A percentile compares a stretch with the other conserved stretches of the same genome.
These are phyloP conservation scores for Rubroboletus satanas DNA, from an alignment of 768 basidiomycete species.

Conservation along the genomic window DNA sequence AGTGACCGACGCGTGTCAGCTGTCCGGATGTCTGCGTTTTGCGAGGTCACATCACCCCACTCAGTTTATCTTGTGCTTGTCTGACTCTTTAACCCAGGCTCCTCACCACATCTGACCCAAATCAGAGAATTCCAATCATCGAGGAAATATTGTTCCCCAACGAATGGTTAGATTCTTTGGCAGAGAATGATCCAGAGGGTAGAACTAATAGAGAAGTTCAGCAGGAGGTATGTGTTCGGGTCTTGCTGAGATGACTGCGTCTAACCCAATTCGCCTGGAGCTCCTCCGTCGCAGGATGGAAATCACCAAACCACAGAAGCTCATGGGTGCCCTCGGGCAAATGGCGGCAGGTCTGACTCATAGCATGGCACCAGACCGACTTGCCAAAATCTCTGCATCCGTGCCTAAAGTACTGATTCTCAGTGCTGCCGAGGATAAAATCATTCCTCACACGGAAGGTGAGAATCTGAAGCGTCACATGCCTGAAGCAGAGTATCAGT, in stretches of 20 bases:
- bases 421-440: slow-evolving; percentile 64
- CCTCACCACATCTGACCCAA: slow-evolving; percentile 36
- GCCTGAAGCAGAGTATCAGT: slow-evolving; percentile 52
- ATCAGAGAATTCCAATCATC: slow-evolving; percentile 46
- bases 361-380: slow-evolving; percentile 45
- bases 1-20: slow-evolving; percentile 27
- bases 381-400: slow-evolving; percentile 45
- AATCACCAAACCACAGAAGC: slow-evolving; percentile 54
- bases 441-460: slow-evolving; percentile 54
- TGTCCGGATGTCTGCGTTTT: slow-evolving; percentile 36
- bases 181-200: slow-evolving; percentile 49
- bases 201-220: slow-evolving; percentile 66
- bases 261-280: slow-evolving; percentile 31
- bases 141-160: slow-evolving; percentile 57
- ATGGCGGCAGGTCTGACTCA: slow-evolving; percentile 68
- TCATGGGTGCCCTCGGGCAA: slow-evolving; percentile 66
- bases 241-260: not conserved
- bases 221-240: slow-evolving; percentile 39
- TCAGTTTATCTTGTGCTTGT: not conserved
- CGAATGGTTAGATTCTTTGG: slow-evolving; percentile 56
- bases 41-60: slow-evolving; percentile 26
- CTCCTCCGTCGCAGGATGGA: slow-evolving; percentile 41
- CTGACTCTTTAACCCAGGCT: slow-evolving; percentile 31
- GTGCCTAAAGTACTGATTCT: slow-evolving; percentile 66
- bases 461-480: slow-evolving; percentile 50